These are phyloP conservation scores for Hyaloscypha variabilis DNA, from an alignment of 495 filamentous ascomycete species.

Conservation along the genomic window DNA sequence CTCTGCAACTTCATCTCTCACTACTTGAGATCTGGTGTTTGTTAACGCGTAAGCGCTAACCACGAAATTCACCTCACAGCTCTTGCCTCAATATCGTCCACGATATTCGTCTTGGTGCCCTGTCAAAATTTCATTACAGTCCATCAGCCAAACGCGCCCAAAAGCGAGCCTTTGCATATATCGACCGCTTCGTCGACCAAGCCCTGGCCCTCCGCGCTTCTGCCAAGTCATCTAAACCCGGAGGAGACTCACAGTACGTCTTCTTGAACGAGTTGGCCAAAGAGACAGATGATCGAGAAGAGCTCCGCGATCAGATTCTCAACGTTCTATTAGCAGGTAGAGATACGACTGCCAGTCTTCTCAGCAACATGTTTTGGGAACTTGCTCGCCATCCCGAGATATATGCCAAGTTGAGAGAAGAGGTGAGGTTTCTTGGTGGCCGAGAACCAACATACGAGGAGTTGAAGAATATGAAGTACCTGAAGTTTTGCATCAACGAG, in stretches of 20 bases:
- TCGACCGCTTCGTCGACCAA: conserved; percentile 5
- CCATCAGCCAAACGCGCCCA: neutral
- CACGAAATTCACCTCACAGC: too few species aligned
- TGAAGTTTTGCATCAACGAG: conserved; percentile 38
- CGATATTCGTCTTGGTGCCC: conserved; percentile 4
- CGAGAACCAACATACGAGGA: conserved; percentile 29
- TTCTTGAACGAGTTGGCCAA: conserved; percentile 52
- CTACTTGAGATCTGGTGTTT: too few species aligned
- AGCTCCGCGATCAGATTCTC: conserved; percentile 47
- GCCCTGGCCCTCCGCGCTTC: neutral
- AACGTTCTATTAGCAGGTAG: conserved; percentile 53
- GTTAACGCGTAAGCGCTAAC: too few species aligned
- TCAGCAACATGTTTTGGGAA: conserved; percentile 44
- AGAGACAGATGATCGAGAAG: conserved; percentile 31
- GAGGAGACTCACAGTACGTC: conserved; percentile 42
- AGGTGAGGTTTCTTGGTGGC: conserved; percentile 24
- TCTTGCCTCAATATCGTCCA: neutral
- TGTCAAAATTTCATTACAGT: neutral
- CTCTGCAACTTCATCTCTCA: too few species aligned
- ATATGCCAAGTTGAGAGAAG: conserved; percentile 44
- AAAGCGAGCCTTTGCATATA: conserved; percentile 1
- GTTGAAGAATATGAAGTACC: conserved; percentile 37
- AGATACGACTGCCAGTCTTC: conserved; percentile 60
- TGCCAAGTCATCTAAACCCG: neutral
- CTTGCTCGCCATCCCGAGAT: conserved; percentile 49